These are phyloP conservation scores for Fusarium sp. DNA, from an alignment of 2,329 filamentous ascomycete species.

Conservation along the genomic window DNA sequence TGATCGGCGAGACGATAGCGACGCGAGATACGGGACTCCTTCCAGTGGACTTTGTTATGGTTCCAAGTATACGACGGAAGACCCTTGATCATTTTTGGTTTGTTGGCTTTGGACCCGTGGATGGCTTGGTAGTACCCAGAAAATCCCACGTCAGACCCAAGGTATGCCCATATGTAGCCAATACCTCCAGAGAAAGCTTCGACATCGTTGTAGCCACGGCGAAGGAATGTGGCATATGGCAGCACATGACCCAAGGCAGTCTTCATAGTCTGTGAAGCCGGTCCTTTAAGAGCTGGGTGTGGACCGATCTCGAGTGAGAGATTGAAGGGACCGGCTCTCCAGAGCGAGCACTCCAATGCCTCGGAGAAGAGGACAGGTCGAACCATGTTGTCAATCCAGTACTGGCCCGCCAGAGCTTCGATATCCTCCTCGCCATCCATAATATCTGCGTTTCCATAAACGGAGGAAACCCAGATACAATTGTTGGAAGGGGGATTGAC, in stretches of 20 bases:
- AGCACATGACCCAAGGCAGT: not conserved
- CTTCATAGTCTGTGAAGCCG: not conserved
- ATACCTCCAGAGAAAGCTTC: conserved; percentile 3
- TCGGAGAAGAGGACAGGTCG: not conserved
- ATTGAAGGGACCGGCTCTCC: conserved; percentile 2
- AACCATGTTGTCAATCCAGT: conserved; percentile 15
- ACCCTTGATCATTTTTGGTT: not conserved
- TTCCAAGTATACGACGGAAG: conserved; percentile 10
- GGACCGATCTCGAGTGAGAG: not conserved
- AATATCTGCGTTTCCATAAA: not conserved
- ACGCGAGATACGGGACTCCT: conserved; percentile 2
- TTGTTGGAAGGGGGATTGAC: not conserved
- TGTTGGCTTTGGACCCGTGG: not conserved
- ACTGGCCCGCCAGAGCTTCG: not conserved
- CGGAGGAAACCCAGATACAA: conserved; percentile 9
- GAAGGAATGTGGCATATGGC: not conserved
- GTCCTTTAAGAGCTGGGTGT: not conserved
- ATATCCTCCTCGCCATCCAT: conserved; percentile 1
- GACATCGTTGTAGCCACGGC: not conserved
- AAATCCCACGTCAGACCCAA: not conserved
- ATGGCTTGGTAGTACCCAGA: not conserved
- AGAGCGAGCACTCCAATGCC: not conserved
- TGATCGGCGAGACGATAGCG: not conserved
- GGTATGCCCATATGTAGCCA: conserved; percentile 4
- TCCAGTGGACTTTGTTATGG: not conserved